Evolutionary conservation across 1,139 yeast species (phyloP), one percentile per base, ranked within the genome.

Genomic region (Scheffersomyces insectosa): DNA sequence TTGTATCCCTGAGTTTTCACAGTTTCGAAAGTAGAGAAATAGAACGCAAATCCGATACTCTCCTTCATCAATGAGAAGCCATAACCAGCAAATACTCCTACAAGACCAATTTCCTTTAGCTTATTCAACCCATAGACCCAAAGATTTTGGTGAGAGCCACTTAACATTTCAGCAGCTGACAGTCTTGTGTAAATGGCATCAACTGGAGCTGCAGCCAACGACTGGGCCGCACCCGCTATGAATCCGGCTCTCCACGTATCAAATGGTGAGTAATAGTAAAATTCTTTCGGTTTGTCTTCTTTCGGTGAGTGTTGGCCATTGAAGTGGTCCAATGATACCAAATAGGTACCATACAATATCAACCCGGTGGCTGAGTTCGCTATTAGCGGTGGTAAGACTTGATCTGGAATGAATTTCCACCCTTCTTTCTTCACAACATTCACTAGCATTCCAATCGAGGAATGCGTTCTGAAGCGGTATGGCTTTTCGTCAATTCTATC

Each of bases 191-290:
- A 88, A 6, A 91, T 83, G 7, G 97, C 97, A 64, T 91, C 97
- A 3, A 91, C 77, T 0, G 98, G 98, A 2, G 97, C 95, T 1
- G 97, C 96, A 1, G 90, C 93, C n/a, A 88, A 66, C 13, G 96
- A 86, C 55, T 93, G 97, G 11, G 83, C 81, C 0, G 84, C 81
- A 1, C 97, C 97, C 0, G 97, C 97, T 0, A 88, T 54, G 46
- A 84, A 82, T 0, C 98, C 98, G 0, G 97, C 89, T 42, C 80
- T 65, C 69, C 89, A 80, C 0, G 95, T 82, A 56, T 86, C 90
- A 6, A 59, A 15, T 1, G 73, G 68, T 3, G 69, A 59, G 46
- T 65, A 69, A 40, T 57, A 51, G 16, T 55, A 46, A 10, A 44
- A 49, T 6, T 42, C 41, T 7, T 51, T 52, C 11, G 40, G 13